A percentile compares a stretch with the other conserved stretches of the same genome.
Conservation (phyloP, 2,329 filamentous ascomycete species). For the Xylariaceae sp. region DNA sequence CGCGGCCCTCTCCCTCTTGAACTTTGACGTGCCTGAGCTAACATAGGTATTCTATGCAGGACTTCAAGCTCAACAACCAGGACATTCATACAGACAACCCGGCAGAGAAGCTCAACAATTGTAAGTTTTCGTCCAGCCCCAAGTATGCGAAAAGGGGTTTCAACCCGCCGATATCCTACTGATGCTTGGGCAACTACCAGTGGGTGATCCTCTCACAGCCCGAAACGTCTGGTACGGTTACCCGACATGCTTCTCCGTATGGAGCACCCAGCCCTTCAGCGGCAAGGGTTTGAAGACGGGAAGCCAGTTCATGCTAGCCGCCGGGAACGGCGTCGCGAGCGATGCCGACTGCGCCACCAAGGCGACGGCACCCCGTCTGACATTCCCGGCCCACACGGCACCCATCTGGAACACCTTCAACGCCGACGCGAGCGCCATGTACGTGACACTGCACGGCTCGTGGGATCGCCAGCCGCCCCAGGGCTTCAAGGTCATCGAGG, state of each 20-base stretch:
- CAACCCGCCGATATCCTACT: no score
- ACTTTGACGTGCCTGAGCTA: neutral
- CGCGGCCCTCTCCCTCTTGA: neutral
- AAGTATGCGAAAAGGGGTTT: no score
- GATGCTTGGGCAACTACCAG: no score
- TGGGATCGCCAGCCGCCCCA: constrained; percentile 54
- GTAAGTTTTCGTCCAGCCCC: constrained; percentile 39
- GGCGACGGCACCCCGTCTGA: constrained; percentile 51
- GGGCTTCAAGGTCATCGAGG: constrained; percentile 48
- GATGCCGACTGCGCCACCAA: constrained; percentile 32
- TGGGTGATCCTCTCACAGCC: constrained; percentile 39
- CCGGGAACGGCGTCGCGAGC: constrained; percentile 23
- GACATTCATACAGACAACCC: constrained; percentile 68
- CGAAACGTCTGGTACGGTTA: constrained; percentile 60
- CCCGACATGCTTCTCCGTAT: constrained; percentile 65
- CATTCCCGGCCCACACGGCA: constrained; percentile 65
- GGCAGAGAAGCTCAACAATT: constrained; percentile 70
- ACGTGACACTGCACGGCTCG: constrained; percentile 67
- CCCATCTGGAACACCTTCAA: constrained; percentile 69
- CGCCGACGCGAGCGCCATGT: constrained; percentile 55
- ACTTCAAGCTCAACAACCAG: constrained; percentile 57
- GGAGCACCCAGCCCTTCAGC: constrained; percentile 50
- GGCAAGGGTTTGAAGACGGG: constrained; percentile 39
- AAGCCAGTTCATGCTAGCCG: constrained; percentile 31
- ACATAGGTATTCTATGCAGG: constrained; percentile 58